Percentiles rank a stretch among this genome's conserved stretches.
Evolutionary conservation across 495 filamentous ascomycete species (phyloP).

Genomic region (Hamigera avellanea): DNA sequence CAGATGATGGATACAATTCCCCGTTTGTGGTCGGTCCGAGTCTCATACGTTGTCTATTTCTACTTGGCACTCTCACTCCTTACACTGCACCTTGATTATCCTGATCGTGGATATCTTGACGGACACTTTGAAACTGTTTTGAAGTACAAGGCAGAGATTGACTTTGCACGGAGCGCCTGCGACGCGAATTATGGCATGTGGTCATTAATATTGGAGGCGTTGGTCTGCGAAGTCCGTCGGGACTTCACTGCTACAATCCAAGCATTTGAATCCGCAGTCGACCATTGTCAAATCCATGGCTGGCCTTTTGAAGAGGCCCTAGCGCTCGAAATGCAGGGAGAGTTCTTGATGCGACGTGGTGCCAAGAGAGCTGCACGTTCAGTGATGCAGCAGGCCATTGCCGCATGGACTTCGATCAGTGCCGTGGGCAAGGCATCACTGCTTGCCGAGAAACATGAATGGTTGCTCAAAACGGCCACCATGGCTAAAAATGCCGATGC

Average conservation of each 20-base stretch:
- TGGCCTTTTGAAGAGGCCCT: conserved; percentile 74
- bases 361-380: conserved; percentile 63
- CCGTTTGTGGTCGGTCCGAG: conserved; percentile 62
- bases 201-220: conserved; percentile 62
- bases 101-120: conserved; percentile 35
- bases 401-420: conserved; percentile 61
- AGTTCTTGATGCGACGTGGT: conserved; percentile 59
- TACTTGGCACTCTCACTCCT: conserved; percentile 59
- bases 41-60: conserved; percentile 50
- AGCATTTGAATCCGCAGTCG: conserved; percentile 63
- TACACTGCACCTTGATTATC: conserved; percentile 46
- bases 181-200: conserved; percentile 73
- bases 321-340: conserved; percentile 59
- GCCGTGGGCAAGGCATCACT: conserved; percentile 63
- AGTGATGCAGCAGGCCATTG: conserved; percentile 59
- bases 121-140: conserved; percentile 44
- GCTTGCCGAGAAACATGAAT: conserved; percentile 58
- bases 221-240: conserved; percentile 52
- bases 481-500: conserved; percentile 52
- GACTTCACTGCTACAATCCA: conserved; percentile 50
- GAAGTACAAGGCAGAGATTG: conserved; percentile 51
- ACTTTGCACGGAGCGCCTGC: conserved; percentile 54
- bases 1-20: conserved; percentile 45
- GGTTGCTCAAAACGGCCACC: conserved; percentile 55
- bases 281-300: conserved; percentile 68